A percentile compares a stretch with the other conserved stretches of the same genome.
Conservation (phyloP, 371 early-diverging fungal genomes). For the Saksenaea oblongispora region DNA sequence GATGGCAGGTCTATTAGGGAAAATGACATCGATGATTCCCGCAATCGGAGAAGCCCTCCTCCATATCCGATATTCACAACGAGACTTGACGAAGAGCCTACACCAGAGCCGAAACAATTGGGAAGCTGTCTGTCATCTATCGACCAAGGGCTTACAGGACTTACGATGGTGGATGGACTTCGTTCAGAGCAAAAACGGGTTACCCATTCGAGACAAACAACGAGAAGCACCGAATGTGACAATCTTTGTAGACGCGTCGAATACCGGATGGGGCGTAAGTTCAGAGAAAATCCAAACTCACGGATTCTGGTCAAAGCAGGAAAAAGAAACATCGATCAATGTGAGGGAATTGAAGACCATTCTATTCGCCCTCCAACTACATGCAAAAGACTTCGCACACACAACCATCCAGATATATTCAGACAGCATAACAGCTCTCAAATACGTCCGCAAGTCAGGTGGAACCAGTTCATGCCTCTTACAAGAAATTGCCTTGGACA, state of each 20-base stretch:
- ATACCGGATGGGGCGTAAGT: conserved; percentile 9
- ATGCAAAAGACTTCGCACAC: conserved; percentile 12
- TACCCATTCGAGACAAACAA: conserved; percentile 6
- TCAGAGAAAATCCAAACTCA: background rate
- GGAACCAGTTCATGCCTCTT: conserved; percentile 15
- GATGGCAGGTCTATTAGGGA: conserved; percentile 14
- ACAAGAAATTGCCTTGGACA: conserved; percentile 19
- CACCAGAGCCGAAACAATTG: background rate
- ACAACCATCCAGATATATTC: conserved; percentile 13
- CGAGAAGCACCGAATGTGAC: background rate
- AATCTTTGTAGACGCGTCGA: conserved; percentile 12
- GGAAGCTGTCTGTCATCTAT: background rate
- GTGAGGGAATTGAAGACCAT: conserved; percentile 25
- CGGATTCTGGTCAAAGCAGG: conserved; percentile 19
- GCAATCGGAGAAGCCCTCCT: conserved; percentile 17
- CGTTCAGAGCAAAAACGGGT: background rate
- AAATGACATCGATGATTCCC: conserved; percentile 18
- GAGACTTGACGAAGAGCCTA: conserved; percentile 7
- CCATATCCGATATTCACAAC: conserved; percentile 17
- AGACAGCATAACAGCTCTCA: conserved; percentile 28
- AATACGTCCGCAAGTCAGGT: conserved; percentile 20
- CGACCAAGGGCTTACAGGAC: background rate
- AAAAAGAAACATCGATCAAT: conserved; percentile 20
- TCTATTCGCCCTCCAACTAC: conserved; percentile 13
- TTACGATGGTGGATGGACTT: conserved; percentile 10